Evolutionary conservation across 805 yeast species (phyloP).

Genomic region (Cyberlindnera misumaiensis): DNA sequence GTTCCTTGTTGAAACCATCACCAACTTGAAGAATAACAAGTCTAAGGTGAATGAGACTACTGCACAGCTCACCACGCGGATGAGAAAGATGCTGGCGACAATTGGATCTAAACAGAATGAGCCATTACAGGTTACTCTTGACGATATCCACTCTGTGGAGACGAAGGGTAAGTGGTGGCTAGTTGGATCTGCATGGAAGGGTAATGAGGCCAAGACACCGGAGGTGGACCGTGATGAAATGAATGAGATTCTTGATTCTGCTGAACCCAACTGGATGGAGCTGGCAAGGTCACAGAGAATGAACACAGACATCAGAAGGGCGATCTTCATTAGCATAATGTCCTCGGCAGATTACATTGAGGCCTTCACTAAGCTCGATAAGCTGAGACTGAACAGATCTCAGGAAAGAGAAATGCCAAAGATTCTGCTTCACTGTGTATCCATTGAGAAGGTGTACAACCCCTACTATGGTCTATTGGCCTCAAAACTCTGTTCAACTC

Average conservation of each 20-base stretch:
- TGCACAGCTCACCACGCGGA: constrained; percentile 44
- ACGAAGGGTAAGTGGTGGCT: constrained; percentile 98
- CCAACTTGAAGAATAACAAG: constrained; percentile 82
- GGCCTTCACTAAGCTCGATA: constrained; percentile 76
- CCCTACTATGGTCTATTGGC: constrained; percentile 87
- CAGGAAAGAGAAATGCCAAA: constrained; percentile 86
- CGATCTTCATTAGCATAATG: constrained; percentile 90
- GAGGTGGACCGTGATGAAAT: constrained; percentile 16
- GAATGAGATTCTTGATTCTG: constrained; percentile 15
- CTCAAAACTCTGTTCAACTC: constrained; percentile 65
- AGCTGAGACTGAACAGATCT: constrained; percentile 64
- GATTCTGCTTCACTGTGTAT: constrained; percentile 79
- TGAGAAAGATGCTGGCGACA: constrained; percentile 58
- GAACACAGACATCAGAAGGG: constrained; percentile 94
- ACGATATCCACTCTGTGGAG: constrained; percentile 72
- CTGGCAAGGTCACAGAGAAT: constrained; percentile 81
- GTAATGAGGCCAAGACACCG: constrained; percentile 31
- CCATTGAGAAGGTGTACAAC: constrained; percentile 75
- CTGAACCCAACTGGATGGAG: constrained; percentile 76
- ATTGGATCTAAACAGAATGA: constrained; percentile 48
- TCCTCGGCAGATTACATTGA: constrained; percentile 90
- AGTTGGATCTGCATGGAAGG: constrained; percentile 97
- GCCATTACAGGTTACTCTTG: constrained; percentile 76
- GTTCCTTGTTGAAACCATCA: constrained; percentile 78
- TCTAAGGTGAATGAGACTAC: constrained; percentile 49